Conservation (phyloP, 805 yeast species). For the Ogataea methanolica region DNA sequence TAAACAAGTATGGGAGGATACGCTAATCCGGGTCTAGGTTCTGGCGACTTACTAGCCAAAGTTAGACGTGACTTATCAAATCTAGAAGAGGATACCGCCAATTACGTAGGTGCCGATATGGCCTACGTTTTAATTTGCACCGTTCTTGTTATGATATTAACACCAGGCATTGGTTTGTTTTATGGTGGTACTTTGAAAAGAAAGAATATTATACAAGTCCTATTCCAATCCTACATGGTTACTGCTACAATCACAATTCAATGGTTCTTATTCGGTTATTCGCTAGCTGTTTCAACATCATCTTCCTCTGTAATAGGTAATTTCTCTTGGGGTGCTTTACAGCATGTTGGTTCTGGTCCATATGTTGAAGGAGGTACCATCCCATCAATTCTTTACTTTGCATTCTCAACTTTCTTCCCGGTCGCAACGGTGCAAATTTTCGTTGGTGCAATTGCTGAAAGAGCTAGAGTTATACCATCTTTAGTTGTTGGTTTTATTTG, state of each 20-base stretch:
- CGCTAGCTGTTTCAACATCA: constrained; percentile 36
- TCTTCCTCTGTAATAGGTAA: constrained; percentile 32
- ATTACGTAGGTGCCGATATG: constrained; percentile 39
- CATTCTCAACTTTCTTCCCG: constrained; percentile 42
- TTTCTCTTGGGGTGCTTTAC: constrained; percentile 36
- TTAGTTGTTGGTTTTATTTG: constrained; percentile 36
- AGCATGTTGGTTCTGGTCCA: constrained; percentile 35
- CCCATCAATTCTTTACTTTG: constrained; percentile 42
- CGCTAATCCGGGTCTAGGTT: constrained; percentile 30
- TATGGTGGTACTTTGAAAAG: constrained; percentile 40
- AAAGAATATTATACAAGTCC: constrained; percentile 39
- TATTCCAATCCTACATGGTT: constrained; percentile 41
- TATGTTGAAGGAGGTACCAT: constrained; percentile 41
- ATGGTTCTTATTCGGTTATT: constrained; percentile 45
- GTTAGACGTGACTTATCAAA: constrained; percentile 23
- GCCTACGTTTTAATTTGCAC: constrained; percentile 45
- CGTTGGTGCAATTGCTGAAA: constrained; percentile 41
- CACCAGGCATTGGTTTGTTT: constrained; percentile 41
- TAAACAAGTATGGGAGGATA: constrained; percentile 21
- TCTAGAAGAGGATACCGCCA: constrained; percentile 33
- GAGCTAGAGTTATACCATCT: constrained; percentile 39
- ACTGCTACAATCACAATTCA: constrained; percentile 34
- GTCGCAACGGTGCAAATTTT: constrained; percentile 47
- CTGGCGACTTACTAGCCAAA: constrained; percentile 21
- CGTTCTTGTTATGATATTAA: constrained; percentile 43